Conservation (phyloP, 768 basidiomycete genomes). For the Termitomyces bulborhizus region DNA sequence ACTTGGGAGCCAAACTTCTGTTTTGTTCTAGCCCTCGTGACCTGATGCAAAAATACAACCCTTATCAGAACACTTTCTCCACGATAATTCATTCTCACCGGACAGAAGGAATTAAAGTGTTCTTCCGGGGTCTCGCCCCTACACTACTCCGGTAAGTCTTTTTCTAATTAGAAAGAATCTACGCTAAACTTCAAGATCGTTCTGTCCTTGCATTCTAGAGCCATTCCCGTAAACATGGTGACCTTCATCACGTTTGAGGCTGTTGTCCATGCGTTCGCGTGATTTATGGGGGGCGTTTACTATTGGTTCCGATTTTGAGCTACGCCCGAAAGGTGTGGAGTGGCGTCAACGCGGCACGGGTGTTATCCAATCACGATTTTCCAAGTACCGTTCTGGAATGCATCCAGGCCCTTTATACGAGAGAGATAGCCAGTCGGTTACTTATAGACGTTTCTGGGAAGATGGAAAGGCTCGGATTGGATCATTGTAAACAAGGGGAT, state of each 20-base stretch:
- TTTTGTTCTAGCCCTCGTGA: background rate
- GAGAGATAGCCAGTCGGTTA: background rate
- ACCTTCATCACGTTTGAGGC: conserved; percentile 72
- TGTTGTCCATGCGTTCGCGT: conserved; percentile 34
- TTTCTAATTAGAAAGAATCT: background rate
- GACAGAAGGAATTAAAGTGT: conserved; percentile 60
- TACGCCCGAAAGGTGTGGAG: background rate
- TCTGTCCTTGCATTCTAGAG: conserved; percentile 29
- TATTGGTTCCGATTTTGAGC: background rate
- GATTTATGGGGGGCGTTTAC: background rate
- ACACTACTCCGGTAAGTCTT: conserved; percentile 67
- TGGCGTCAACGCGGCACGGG: background rate
- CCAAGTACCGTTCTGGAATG: background rate
- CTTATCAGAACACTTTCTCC: conserved; percentile 52
- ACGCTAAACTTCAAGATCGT: background rate
- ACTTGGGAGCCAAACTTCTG: background rate
- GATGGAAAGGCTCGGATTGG: background rate
- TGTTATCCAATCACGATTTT: background rate
- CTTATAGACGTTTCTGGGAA: background rate
- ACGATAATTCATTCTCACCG: conserved; percentile 57
- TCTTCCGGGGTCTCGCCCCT: conserved; percentile 72
- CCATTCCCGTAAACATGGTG: conserved; percentile 84
- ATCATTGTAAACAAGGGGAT: background rate
- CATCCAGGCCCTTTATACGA: background rate
- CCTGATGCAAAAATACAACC: conserved; percentile 25